Evolutionary conservation across 2,329 filamentous ascomycete species (phyloP), one percentile per base, ranked within the genome.

Genomic region (Trichoderma atroviride): DNA sequence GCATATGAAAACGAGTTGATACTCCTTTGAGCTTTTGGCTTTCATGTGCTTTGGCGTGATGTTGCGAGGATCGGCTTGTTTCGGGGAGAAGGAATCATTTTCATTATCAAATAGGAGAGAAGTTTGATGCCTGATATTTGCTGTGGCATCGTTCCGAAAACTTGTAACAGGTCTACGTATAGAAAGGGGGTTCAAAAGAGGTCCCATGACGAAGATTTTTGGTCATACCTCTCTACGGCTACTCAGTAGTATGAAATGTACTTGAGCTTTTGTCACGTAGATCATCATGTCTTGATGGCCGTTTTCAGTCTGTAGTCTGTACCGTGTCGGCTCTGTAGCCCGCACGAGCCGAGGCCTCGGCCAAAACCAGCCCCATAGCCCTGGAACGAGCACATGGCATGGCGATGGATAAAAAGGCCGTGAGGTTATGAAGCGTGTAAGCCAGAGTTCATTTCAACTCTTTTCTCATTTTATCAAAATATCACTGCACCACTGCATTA

Each of bases 301-400:
- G 2, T 10, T 16, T 29, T 29, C 33, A 35, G 11, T 35, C 11
- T 35, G 33, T 4, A 6, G 3, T 40, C 14, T 35, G 60, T 55
- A 63, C 47, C 47, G 10, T 55, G 43, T 43, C 62, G 62, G 62
- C 62, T 58, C 62, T 50, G 62, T 29, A 53, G 56, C 56, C 65
- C 65, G 56, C 60, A 33, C 10, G 22, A 68, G 65, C 65, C 65
- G 65, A 68, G 19, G 57, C 65, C 65, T 68, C 65, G 65, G 65
- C 35, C 65, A 61, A 61, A 60, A n/a, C 31, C 52, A 65, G 13
- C 47, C 56, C 40, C 9, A 43, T 5, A 19, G 47, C 47, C 47
- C 47, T 50, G 47, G 47, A 50, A 13, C n/a, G 14, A 50, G 57
- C 43, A 68, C 55, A 61, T 65, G 50, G 65, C 65, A 61, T 24